A percentile compares a stretch with the other conserved stretches of the same genome.
Evolutionary conservation across 768 basidiomycete genomes (phyloP).

Genomic region (Trametopsis cervina): DNA sequence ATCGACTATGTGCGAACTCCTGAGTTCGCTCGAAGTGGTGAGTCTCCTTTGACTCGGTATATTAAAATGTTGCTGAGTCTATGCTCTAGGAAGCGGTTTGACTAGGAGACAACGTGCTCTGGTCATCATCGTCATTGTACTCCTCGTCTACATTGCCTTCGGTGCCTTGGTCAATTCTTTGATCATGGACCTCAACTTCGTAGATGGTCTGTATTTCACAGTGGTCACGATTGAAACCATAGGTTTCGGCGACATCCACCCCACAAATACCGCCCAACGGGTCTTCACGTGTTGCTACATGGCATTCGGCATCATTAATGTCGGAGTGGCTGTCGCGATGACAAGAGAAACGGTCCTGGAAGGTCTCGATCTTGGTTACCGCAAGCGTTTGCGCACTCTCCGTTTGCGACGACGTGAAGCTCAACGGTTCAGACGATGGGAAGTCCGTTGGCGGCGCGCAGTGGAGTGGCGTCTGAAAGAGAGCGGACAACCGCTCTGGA

Average conservation of each 20-base stretch:
- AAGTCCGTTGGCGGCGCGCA: slow-evolving; percentile 50
- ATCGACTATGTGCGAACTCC: slow-evolving; percentile 51
- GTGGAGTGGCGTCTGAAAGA: slow-evolving; percentile 58
- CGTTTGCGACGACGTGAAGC: slow-evolving; percentile 38
- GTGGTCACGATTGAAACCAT: slow-evolving; percentile 61
- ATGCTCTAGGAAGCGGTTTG: slow-evolving; percentile 61
- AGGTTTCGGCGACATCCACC: slow-evolving; percentile 73
- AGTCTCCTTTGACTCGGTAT: slow-evolving; percentile 11
- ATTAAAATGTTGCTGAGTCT: not conserved
- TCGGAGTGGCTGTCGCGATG: slow-evolving; percentile 48
- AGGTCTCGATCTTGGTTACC: slow-evolving; percentile 59
- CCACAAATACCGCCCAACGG: slow-evolving; percentile 42
- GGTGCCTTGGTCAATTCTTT: slow-evolving; percentile 57
- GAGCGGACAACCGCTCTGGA: slow-evolving; percentile 44
- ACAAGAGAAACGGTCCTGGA: slow-evolving; percentile 70
- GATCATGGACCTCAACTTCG: slow-evolving; percentile 49
- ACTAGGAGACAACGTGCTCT: slow-evolving; percentile 75
- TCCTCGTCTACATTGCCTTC: slow-evolving; percentile 67
- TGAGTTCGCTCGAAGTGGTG: slow-evolving; percentile 61
- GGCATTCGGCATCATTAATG: slow-evolving; percentile 52
- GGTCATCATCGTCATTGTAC: slow-evolving; percentile 69
- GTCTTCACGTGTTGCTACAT: slow-evolving; percentile 55
- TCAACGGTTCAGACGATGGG: slow-evolving; percentile 37
- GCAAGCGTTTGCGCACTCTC: slow-evolving; percentile 42
- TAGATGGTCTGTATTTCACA: slow-evolving; percentile 75